Evolutionary conservation across 2,329 filamentous ascomycete genomes (phyloP).

Genomic region (Polytolypa hystricis): DNA sequence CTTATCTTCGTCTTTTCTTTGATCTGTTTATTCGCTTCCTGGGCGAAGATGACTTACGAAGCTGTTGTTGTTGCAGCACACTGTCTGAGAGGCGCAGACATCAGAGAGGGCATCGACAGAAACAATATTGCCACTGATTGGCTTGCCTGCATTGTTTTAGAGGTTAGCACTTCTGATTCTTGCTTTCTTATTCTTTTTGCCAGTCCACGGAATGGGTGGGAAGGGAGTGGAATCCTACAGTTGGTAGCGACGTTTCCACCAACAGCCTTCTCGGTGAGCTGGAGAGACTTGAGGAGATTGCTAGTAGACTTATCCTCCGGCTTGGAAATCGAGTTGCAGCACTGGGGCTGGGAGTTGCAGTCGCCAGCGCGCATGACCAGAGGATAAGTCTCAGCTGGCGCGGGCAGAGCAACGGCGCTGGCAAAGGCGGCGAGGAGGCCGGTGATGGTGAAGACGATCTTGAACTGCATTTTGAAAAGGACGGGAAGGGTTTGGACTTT

Average conservation of each 20-base stretch:
- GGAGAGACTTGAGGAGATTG: conserved; percentile 1
- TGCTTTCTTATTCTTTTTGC: no score
- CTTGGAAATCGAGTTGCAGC: neutral
- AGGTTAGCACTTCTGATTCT: no score
- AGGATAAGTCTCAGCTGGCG: neutral
- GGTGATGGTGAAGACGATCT: conserved; percentile 1
- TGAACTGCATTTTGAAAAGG: conserved; percentile 6
- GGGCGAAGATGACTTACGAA: neutral
- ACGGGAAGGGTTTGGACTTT: neutral
- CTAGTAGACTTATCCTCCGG: neutral
- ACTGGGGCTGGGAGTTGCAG: conserved; percentile 3
- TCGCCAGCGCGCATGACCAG: neutral
- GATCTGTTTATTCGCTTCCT: neutral
- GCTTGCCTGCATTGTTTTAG: neutral
- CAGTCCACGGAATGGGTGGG: no score
- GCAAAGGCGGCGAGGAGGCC: neutral
- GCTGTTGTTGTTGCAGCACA: conserved; percentile 4
- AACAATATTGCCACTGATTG: neutral
- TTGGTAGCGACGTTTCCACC: conserved; percentile 1
- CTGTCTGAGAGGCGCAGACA: conserved; percentile 1
- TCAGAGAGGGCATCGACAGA: conserved; percentile 1
- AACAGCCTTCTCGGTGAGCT: neutral
- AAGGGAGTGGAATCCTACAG: no score
- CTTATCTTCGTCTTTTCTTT: neutral
- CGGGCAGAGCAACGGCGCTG: conserved; percentile 1